Evolutionary conservation across 2,329 filamentous ascomycete species (phyloP), one percentile per base, ranked within the genome.

Genomic region (Pseudogymnoascus sp.): DNA sequence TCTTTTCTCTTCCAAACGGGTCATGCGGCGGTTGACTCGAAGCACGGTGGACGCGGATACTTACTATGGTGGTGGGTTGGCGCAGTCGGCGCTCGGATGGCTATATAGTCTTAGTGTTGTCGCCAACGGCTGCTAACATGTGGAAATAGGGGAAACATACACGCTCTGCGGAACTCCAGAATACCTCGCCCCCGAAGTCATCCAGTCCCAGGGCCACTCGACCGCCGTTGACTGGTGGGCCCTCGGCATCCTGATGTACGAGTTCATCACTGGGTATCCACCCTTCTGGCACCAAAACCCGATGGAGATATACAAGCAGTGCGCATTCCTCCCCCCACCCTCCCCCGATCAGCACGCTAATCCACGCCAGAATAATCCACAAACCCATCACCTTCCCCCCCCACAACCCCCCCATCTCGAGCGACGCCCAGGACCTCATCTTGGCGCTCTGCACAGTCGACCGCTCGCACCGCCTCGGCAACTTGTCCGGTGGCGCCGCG

Each of bases 161-260:
- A 93, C 90, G 2, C 81, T 93, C 29, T 93, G 90, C 74, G 90
- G 90, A 60, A 93, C 90, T 1, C 90, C 90, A 52, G 90, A 93
- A 72, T 93, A 93, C 73, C 84, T 93, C 52, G 90, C 90, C 1
- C 90, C 90, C 4, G 90, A 93, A 76, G 90, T 93, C 43, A 92
- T 93, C 68, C 85, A 91, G 67, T 92, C 91, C 72, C 91, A 90
- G 72, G 90, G 88, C 11, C 85, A 88, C 71, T 87, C 83, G 2
- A 86, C 83, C 2, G 89, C 90, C 12, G 90, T 93, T 37, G 90
- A 93, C 77, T 93, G 90, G 90, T 93, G 90, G 90, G 90, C 90
- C 0, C 80, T 94, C 68, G 90, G 90, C 26, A 92, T 93, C 67
- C 75, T 94, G 63, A 86, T 93, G 64, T 93, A 91, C 74, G 90